phyloP scores from a whole-genome alignment of 2,329 filamentous ascomycete species.

The Neopestalotiopsis rosae region DNA sequence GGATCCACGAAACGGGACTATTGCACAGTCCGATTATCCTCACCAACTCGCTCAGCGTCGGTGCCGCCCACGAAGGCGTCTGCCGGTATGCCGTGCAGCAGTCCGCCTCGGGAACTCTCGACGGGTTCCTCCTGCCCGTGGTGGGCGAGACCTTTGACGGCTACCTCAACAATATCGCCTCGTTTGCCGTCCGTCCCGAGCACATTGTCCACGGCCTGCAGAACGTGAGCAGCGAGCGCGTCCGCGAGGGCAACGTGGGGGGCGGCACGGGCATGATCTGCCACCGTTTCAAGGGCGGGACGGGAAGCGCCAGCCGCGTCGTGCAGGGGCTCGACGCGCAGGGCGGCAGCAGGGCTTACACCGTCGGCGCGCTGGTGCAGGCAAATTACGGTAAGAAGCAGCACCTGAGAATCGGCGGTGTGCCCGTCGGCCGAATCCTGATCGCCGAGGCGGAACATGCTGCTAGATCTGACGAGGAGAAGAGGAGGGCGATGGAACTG shows the following conservation, averaged over 20 bases:
- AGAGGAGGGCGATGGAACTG: constrained; percentile 32
- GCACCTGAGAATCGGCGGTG: constrained; percentile 63
- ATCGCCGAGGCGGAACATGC: constrained; percentile 44
- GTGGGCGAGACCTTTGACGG: constrained; percentile 70
- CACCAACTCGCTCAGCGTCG: constrained; percentile 63
- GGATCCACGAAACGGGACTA: constrained; percentile 66
- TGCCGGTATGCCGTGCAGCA: constrained; percentile 60
- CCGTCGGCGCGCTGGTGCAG: constrained; percentile 67
- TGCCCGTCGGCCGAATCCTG: constrained; percentile 65
- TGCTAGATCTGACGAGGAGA: constrained; percentile 27
- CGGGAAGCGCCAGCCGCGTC: constrained; percentile 64
- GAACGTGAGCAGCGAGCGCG: constrained; percentile 52
- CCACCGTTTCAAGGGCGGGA: constrained; percentile 71
- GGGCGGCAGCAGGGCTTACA: constrained; percentile 52
- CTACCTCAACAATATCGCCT: constrained; percentile 61
- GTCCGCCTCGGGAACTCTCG: constrained; percentile 45
- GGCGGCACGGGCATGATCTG: constrained; percentile 74
- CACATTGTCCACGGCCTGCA: constrained; percentile 61
- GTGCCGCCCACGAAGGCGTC: constrained; percentile 63
- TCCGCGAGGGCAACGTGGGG: constrained; percentile 67
- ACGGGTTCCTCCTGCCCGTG: constrained; percentile 61
- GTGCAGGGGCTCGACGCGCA: constrained; percentile 50
- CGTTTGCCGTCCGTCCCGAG: constrained; percentile 58
- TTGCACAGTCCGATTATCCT: constrained; percentile 64
- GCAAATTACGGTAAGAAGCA: constrained; percentile 66